Conservation (phyloP, 2,329 filamentous ascomycete species). For the Paramyrothecium roridum region DNA sequence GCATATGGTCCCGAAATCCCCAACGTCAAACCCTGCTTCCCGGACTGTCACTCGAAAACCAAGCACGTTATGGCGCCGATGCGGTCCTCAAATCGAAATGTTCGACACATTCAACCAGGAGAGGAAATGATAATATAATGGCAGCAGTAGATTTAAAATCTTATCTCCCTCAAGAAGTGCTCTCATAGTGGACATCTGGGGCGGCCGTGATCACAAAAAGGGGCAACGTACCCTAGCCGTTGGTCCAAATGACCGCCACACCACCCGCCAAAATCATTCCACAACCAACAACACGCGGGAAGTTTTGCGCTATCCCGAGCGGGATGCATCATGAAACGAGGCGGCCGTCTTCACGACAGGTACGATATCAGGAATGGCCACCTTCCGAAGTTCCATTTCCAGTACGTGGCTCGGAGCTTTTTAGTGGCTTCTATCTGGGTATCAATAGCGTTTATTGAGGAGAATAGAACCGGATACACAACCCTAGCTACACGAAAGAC, state of each 20-base stretch:
- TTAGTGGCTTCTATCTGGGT: conserved; percentile 50
- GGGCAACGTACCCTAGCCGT: conserved; percentile 32
- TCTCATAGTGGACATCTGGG: conserved; percentile 27
- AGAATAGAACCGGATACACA: too few relatives aligned
- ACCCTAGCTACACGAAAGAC: too few relatives aligned
- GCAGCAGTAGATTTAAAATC: neutral
- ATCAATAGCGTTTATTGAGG: conserved; percentile 64
- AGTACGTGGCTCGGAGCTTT: conserved; percentile 4
- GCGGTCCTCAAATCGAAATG: conserved; percentile 8
- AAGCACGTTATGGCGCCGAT: conserved; percentile 7
- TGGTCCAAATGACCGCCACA: conserved; percentile 6
- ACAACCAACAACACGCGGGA: conserved; percentile 23
- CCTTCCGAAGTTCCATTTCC: neutral
- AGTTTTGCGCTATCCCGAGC: conserved; percentile 30
- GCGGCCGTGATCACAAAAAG: conserved; percentile 39
- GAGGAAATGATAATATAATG: neutral
- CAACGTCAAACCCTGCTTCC: conserved; percentile 5
- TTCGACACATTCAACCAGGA: conserved; percentile 5
- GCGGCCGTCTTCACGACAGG: conserved; percentile 36
- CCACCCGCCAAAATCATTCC: conserved; percentile 18
- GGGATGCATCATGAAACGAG: conserved; percentile 40
- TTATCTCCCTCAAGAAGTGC: neutral
- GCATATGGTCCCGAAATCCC: too few relatives aligned
- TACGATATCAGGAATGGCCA: conserved; percentile 6
- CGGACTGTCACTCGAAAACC: conserved; percentile 7